Evolutionary conservation across 208 protist species (phyloP), one percentile per base, ranked within the genome.

Genomic region (Herpetomonas tarakana): DNA sequence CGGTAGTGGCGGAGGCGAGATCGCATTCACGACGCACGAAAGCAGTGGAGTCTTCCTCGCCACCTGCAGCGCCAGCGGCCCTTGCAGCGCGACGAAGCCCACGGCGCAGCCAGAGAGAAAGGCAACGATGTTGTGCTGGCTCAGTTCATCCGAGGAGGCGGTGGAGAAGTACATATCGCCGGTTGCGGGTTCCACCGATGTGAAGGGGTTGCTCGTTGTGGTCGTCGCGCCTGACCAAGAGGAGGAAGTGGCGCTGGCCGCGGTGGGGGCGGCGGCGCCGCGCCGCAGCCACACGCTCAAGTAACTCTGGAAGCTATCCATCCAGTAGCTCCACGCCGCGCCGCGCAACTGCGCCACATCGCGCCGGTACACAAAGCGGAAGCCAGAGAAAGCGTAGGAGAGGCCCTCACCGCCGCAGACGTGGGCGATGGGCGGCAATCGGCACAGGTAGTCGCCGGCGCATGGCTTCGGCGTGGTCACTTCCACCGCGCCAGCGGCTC

Each of bases 301-400:
- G 35, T 18, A 41, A 14, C 35, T 41, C 14, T 67, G 50, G 2
- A 80, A 27, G 28, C 28, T 49, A 19, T 80, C 74, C 3, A 68
- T 61, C 9, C 66, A 24, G 47, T 47, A 64, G 52, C 69, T 71
- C 52, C 65, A 76, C 29, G 51, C 59, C 7, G 68, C 58, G 22
- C 65, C 70, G 22, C 41, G 59, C 22, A 74, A 35, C 50, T 84
- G 69, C 28, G 58, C 65, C n/a, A 47, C 19, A 19, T 80, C 72
- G n/a, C 49, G 30, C 50, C 70, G 64, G 66, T 68, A 73, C 29
- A 45, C 44, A 18, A 75, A 78, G 27, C 78, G 78, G 29, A 83
- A 85, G 1, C 81, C 81, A 25, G 70, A 58, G 38, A 88, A 62
- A 14, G 78, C 81, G 56, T 79, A 81, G 29, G 67, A 57, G 47